Conservation (phyloP, 306 rosid species). For the Ochetophila trinervis region DNA sequence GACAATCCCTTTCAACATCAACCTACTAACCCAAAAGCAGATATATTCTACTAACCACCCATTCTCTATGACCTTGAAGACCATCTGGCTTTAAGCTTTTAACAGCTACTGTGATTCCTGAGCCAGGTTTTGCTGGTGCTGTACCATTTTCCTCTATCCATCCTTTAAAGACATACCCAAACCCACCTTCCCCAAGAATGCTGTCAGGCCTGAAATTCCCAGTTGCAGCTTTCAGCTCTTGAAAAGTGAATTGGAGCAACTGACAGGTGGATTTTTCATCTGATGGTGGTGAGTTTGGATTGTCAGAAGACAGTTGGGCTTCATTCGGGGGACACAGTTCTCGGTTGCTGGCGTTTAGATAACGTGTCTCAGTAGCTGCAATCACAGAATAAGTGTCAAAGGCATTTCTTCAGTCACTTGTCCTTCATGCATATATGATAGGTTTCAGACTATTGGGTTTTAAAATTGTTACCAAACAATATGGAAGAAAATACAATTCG, state of each 20-base stretch:
- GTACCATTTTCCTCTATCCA: slow-evolving; percentile 99
- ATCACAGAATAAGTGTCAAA: slow-evolving; percentile 26
- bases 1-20: slow-evolving; percentile 36
- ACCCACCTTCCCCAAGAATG: slow-evolving; percentile 98
- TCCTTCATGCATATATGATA: too few relatives aligned
- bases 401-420: neutral
- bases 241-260: slow-evolving; percentile 75
- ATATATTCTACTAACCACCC: slow-evolving; percentile 97
- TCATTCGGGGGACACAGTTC: slow-evolving; percentile 73
- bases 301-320: slow-evolving; percentile 65
- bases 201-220: slow-evolving; percentile 98
- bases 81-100: slow-evolving; percentile 96
- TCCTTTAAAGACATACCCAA: slow-evolving; percentile 92
- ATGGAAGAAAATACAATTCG: too few relatives aligned
- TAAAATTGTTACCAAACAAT: too few relatives aligned
- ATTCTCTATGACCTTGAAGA: slow-evolving; percentile 99
- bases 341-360: slow-evolving; percentile 90
- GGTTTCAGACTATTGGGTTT: too few relatives aligned
- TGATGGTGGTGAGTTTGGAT: slow-evolving; percentile 51
- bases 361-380: slow-evolving; percentile 90
- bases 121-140: slow-evolving; percentile 91
- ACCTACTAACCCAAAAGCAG: slow-evolving; percentile 72
- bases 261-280: slow-evolving; percentile 58
- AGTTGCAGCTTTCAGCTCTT: slow-evolving; percentile 87
- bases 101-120: slow-evolving; percentile 90